Evolutionary conservation across 1,284 basidiomycete genomes (phyloP), one percentile per base, ranked within the genome.

Genomic region (Hemileia vastatrix): DNA sequence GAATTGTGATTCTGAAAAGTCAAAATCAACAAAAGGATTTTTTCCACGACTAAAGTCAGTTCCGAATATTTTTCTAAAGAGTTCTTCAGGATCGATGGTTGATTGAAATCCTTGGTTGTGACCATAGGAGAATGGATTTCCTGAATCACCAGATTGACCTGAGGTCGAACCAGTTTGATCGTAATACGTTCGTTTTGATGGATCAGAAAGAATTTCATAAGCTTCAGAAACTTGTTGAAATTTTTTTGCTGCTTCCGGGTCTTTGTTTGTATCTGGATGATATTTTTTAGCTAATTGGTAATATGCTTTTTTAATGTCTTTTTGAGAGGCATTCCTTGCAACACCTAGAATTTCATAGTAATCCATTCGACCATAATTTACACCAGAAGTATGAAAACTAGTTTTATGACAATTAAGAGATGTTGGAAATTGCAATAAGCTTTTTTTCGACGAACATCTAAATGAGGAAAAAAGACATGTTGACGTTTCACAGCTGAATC

Each of bases 161-260:
- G 93, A 92, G 31, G 92, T 87, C n/a, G 90, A 79, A 27, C 94
- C 94, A 76, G 90, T 97, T 75, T 88, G 84, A 77, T 98, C 93
- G 73, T 87, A 98, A 15, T 86, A 83, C 21, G 86, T 82, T 63
- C 90, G 85, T 76, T 96, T 98, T 78, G 87, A 88, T 21, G 91
- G 88, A 72, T 98, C 95, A 77, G 93, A 92, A 54, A 96, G 78
- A 55, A 84, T 85, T 91, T 94, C 95, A 78, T 97, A 98, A 8
- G 94, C 95, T 68, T 85, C 83, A 76, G 97, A 94, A 63, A 98
- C 96, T 77, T 98, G 93, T 27, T 94, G 83, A 76, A 98, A 98
- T 75, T 89, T 89, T 66, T 90, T 88, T 71, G 90, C 87, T 0
- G 94, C 90, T 53, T 81, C 82, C 71, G 88, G 86, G 76, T 96